Evolutionary conservation across 2,329 filamentous ascomycete species (phyloP), one percentile per base, ranked within the genome.

Genomic region (Fusarium tuaranense): DNA sequence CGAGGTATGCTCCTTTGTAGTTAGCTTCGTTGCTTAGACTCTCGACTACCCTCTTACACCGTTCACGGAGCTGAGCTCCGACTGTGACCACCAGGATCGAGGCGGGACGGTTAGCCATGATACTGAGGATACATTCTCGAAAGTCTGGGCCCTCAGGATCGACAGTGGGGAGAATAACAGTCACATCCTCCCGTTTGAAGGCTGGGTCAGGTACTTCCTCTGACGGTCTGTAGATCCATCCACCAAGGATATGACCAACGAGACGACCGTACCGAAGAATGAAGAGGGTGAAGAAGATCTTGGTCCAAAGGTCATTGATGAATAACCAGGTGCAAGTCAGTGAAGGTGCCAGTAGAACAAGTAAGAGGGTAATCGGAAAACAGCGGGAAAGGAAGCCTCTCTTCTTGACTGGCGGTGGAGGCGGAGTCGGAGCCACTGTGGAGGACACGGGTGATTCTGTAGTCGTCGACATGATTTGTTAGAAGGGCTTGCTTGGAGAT

Each of bases 91-190:
- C 78, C 1, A 88, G 69, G 25, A 89, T 76, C 2, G 69, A 71
- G 0, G 71, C 72, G 0, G 86, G 87, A 0, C 58, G 18, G 66
- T 88, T 87, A 1, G 64, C 53, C 2, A 87, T 78, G 3, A 86
- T 82, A 0, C 82, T 84, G 0, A 65, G 53, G 4, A 89, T 68
- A 62, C 86, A 87, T 16, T 82, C 81, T 0, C 70, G 55, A 64
- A 91, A 88, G 20, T 83, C 81, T 0, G 53, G 60, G 13, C 83
- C 83, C 1, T 74, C 60, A 0, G 88, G 86, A 14, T 87, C 84
- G 4, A 89, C 81, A 0, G 88, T 90, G 0, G 88, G 87, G 3
- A 91, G 77, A 55, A 91, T 82, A 22, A 90, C 85, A 0, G 87
- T 88, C 60, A 86, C 85, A 41, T 90, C 85, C 2, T 68, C 61